Evolutionary conservation across 208 protist species (phyloP).

Genomic region (Acanthamoeba comandoni): DNA sequence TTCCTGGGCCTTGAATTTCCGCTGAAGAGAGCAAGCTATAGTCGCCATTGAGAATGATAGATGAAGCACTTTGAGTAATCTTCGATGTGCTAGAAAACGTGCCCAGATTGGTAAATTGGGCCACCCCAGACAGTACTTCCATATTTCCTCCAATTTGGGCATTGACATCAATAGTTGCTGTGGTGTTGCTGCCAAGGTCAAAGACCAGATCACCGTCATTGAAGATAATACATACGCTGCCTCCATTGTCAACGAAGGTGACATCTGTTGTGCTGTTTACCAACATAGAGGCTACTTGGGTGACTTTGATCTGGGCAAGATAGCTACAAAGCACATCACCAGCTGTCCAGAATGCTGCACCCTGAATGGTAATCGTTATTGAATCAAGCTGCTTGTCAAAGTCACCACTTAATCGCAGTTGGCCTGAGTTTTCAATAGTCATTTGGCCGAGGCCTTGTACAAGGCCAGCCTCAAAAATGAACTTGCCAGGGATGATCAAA

Average conservation of each 20-base stretch:
- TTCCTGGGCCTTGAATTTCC: slow-evolving; percentile 18
- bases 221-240: too few species aligned
- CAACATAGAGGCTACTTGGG: not conserved
- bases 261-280: slow-evolving; percentile 8
- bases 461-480: slow-evolving; percentile 42
- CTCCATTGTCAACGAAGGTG: too few species aligned
- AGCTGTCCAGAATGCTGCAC: slow-evolving; percentile 20
- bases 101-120: not conserved
- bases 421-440: not conserved
- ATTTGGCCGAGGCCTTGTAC: slow-evolving; percentile 47
- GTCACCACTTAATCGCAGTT: too few species aligned
- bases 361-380: too few species aligned
- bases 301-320: slow-evolving; percentile 29
- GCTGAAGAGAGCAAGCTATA: slow-evolving; percentile 29
- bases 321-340: slow-evolving; percentile 49
- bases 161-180: too few species aligned
- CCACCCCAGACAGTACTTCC: too few species aligned
- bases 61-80: not conserved
- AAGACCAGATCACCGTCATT: too few species aligned
- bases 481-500: slow-evolving; percentile 11
- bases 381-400: too few species aligned
- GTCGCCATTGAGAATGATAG: not conserved
- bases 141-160: too few species aligned
- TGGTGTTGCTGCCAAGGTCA: too few species aligned
- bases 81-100: slow-evolving; percentile 48